phyloP scores from a whole-genome alignment of 495 filamentous ascomycete genomes.

The Xanthoparmelia taractica region DNA sequence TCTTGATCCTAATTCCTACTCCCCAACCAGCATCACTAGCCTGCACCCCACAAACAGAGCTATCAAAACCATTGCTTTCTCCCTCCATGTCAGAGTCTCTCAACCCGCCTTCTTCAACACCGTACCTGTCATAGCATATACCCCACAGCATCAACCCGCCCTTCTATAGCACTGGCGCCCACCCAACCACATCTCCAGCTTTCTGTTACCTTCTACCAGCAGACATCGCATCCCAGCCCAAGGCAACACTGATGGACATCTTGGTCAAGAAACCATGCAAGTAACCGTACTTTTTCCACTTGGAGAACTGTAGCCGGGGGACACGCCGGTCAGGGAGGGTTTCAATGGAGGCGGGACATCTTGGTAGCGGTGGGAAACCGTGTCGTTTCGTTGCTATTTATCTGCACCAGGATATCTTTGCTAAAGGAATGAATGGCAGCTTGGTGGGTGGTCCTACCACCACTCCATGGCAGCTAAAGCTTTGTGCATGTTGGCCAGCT shows the following conservation, averaged over 20 bases:
- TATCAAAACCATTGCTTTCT: slow-evolving; percentile 20
- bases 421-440: background rate
- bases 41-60: slow-evolving; percentile 29
- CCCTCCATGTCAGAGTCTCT: slow-evolving; percentile 18
- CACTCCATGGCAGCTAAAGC: too few relatives aligned
- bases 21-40: slow-evolving; percentile 28
- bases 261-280: slow-evolving; percentile 23
- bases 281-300: slow-evolving; percentile 20
- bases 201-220: slow-evolving; percentile 29
- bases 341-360: slow-evolving; percentile 29
- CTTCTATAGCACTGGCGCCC: slow-evolving; percentile 24
- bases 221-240: slow-evolving; percentile 30
- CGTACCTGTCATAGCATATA: slow-evolving; percentile 30
- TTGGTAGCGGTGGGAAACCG: slow-evolving; percentile 22
- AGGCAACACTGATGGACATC: slow-evolving; percentile 23
- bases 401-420: background rate
- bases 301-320: slow-evolving; percentile 28
- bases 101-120: slow-evolving; percentile 29
- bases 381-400: slow-evolving; percentile 24
- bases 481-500: too few relatives aligned
- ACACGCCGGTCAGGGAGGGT: slow-evolving; percentile 19
- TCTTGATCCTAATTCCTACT: background rate
- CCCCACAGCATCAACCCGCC: slow-evolving; percentile 26
- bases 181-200: slow-evolving; percentile 25
- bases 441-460: slow-evolving; percentile 19